Conservation (phyloP, 177 flowering plant species). For the Vitis hybrid region DNA sequence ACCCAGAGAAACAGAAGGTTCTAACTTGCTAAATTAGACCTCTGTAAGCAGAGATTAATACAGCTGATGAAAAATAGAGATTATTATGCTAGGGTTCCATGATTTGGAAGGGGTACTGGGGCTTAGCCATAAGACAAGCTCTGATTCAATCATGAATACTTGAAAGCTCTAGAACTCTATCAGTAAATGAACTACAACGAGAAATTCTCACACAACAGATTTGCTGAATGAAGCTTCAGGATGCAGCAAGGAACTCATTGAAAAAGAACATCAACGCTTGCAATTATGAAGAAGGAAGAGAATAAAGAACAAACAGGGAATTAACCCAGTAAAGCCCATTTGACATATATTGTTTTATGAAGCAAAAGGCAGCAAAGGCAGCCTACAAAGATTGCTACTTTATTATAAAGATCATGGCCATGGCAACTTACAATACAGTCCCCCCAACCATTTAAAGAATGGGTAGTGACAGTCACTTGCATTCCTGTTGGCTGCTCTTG, state of each 20-base stretch:
- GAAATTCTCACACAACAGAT: no score
- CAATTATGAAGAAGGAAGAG: background rate
- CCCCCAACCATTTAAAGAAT: constrained; percentile 25
- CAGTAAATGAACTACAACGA: background rate
- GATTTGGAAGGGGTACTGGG: no score
- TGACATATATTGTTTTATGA: background rate
- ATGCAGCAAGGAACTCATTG: background rate
- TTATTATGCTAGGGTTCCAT: background rate
- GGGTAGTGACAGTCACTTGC: background rate
- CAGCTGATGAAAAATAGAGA: no score
- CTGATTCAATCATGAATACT: no score
- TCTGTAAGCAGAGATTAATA: no score
- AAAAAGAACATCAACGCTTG: background rate
- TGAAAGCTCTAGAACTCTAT: background rate
- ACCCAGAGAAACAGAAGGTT: no score
- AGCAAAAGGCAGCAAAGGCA: constrained; percentile 1
- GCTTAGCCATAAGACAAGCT: no score
- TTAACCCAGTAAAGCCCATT: background rate
- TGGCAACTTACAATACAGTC: constrained; percentile 19
- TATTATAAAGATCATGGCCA: constrained; percentile 6
- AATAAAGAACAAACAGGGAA: background rate
- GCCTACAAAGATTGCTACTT: constrained; percentile 3
- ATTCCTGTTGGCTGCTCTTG: background rate
- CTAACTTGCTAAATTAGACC: no score
- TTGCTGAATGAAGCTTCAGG: no score